Conservation (phyloP, 2,329 filamentous ascomycete genomes). For the Neofusicoccum parvum region DNA sequence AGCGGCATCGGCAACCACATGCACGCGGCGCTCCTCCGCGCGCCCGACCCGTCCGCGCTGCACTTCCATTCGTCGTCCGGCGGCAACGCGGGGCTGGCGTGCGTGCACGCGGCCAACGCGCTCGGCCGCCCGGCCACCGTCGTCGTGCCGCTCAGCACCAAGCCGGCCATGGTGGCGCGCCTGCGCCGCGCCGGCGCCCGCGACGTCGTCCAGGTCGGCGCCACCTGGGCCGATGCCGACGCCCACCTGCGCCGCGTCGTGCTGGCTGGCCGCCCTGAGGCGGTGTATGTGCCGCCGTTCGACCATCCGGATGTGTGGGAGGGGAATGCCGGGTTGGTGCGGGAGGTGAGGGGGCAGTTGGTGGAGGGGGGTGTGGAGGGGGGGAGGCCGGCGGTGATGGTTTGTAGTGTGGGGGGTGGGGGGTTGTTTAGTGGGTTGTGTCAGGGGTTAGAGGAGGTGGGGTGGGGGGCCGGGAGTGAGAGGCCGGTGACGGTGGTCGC, state of each 20-base stretch:
- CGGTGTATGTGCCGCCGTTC: conserved; percentile 70
- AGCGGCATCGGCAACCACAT: conserved; percentile 73
- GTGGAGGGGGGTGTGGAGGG: conserved; percentile 34
- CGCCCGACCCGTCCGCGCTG: conserved; percentile 36
- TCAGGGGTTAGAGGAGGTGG: conserved; percentile 61
- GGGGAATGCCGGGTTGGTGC: conserved; percentile 64
- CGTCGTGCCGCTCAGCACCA: conserved; percentile 69
- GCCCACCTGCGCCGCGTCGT: conserved; percentile 64
- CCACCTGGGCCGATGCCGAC: conserved; percentile 68
- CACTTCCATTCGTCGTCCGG: conserved; percentile 82
- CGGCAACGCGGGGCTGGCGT: conserved; percentile 83
- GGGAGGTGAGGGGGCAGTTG: conserved; percentile 50
- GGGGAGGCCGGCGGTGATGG: conserved; percentile 64
- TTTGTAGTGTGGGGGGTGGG: conserved; percentile 82
- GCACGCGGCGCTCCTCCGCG: conserved; percentile 50
- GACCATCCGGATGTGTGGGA: conserved; percentile 70
- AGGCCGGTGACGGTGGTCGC: conserved; percentile 58
- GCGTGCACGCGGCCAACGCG: conserved; percentile 69
- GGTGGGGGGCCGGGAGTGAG: neutral
- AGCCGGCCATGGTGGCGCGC: conserved; percentile 71
- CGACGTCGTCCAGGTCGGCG: conserved; percentile 68
- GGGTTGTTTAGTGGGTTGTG: conserved; percentile 77
- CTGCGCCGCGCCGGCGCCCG: conserved; percentile 67
- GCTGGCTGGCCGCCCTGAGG: conserved; percentile 41
- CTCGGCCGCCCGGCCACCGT: conserved; percentile 71